A percentile compares a stretch with the other conserved stretches of the same genome.
Conservation (phyloP, 768 basidiomycete genomes). For the Termitomyces sp. region DNA sequence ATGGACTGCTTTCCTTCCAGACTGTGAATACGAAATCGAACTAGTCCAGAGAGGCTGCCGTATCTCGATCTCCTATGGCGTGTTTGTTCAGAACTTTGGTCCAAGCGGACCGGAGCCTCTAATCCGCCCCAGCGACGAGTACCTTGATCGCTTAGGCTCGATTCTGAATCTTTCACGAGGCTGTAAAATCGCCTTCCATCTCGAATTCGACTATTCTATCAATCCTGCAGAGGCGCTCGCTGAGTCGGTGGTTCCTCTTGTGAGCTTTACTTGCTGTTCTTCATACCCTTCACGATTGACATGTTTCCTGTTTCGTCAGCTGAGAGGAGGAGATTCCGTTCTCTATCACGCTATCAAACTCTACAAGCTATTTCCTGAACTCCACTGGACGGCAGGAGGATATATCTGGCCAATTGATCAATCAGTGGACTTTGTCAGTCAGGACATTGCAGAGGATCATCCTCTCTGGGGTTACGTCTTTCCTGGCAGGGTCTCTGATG, state of each 20-base stretch:
- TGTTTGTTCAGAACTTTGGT: constrained; percentile 67
- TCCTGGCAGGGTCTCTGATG: constrained; percentile 21
- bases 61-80: constrained; percentile 66
- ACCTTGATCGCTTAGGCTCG: constrained; percentile 69
- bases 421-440: constrained; percentile 57
- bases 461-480: constrained; percentile 9
- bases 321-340: constrained; percentile 74
- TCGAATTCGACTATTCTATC: constrained; percentile 63
- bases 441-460: constrained; percentile 27
- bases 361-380: constrained; percentile 69
- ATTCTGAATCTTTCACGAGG: constrained; percentile 72
- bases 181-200: constrained; percentile 67
- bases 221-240: constrained; percentile 69
- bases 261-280: constrained; percentile 31
- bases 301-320: constrained; percentile 29
- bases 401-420: constrained; percentile 78
- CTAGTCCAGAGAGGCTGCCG: constrained; percentile 67
- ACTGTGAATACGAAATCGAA: constrained; percentile 75
- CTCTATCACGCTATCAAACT: constrained; percentile 75
- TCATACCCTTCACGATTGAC: background rate
- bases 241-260: constrained; percentile 65
- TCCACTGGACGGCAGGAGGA: constrained; percentile 81
- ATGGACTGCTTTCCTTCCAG: constrained; percentile 73
- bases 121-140: constrained; percentile 68
- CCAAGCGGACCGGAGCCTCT: constrained; percentile 57